Base-by-base conservation (phyloP, 192 early-diverging fungal species). In the Chytriomyces hyalinus region DNA sequence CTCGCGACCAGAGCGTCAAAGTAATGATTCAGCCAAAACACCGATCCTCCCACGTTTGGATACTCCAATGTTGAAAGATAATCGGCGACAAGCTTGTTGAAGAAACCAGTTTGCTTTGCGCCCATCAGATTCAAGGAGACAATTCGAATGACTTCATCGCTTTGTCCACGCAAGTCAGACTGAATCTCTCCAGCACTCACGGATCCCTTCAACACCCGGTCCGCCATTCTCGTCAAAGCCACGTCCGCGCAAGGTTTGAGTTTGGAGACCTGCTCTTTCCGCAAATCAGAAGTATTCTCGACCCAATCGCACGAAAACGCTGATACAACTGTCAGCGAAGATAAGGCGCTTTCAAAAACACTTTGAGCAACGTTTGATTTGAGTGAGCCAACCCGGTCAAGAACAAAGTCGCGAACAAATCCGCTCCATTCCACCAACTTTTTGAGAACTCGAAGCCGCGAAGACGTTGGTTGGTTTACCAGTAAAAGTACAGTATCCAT, bases 401-500 rank as follows among this genome's bases (percentile, higher is more conserved):
- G 36, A 6, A 75, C 73, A 5, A 17, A 66, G 17, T 36, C 49
- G 48, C 73, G 73, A 75, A 75, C 51, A 11, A 75, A 24, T 6
- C 63, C 24, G 44, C 46, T 75, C 11, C 26, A 75, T 28, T 47
- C 22, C 26, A 75, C 64, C 24, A 75, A 49, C 15, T 64, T 15
- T 26, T 65, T 64, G 44, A 75, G 48, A 45, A 49, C 73, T 43
- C 46, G n/a, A 36, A 65, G n/a, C 0, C 67, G 67, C 0, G 68
- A 65, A 15, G 43, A 20, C 2, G 22, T 78, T 44, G 67, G 61
- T 17, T 67, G n/a, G 7, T 45, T 67, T 6, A 82, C 11, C n/a
- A 82, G 26, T 26, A 67, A 50, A 4, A 36, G n/a, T 9, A 82
- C 0, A 6, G 70, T 78, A 44, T 72, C 70, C n/a, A 69, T 64